Evolutionary conservation across 2,329 filamentous ascomycete genomes (phyloP).

Genomic region (Cercospora citrullina): DNA sequence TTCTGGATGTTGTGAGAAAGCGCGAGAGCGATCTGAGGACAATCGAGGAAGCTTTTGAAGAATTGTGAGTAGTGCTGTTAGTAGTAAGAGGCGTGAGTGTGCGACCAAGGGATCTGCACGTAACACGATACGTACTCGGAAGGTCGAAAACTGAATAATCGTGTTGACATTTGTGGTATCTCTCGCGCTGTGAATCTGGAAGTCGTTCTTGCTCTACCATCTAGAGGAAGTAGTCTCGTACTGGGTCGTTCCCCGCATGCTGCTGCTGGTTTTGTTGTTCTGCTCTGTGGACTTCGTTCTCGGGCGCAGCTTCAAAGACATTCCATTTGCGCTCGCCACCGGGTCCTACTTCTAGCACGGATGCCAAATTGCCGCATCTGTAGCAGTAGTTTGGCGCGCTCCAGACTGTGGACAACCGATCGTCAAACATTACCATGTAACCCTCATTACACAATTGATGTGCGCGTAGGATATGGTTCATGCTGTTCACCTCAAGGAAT

Average conservation of each 20-base stretch:
- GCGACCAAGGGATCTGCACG: not conserved
- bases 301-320: conserved; percentile 93
- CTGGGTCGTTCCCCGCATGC: conserved; percentile 69
- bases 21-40: conserved; percentile 8
- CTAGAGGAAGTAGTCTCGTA: conserved; percentile 67
- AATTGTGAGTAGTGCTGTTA: not conserved
- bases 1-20: conserved; percentile 19
- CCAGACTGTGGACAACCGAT: conserved; percentile 94
- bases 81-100: not conserved
- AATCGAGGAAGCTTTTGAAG: not conserved
- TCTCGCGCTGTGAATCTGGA: not conserved
- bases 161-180: conserved; percentile 11
- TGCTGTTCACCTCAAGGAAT: conserved; percentile 93
- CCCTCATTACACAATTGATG: conserved; percentile 98
- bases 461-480: conserved; percentile 96
- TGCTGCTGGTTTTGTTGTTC: conserved; percentile 64
- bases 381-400: conserved; percentile 79
- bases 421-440: conserved; percentile 94
- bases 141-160: conserved; percentile 5
- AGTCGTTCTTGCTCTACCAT: conserved; percentile 36
- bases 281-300: conserved; percentile 83
- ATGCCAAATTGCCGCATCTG: conserved; percentile 90
- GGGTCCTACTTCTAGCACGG: conserved; percentile 93
- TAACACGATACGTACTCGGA: conserved; percentile 9
- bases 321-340: conserved; percentile 94